Percentiles rank a stretch among this genome's conserved stretches.
Conservation (phyloP, 2,329 filamentous ascomycete species). For the Exophiala calicioides region DNA sequence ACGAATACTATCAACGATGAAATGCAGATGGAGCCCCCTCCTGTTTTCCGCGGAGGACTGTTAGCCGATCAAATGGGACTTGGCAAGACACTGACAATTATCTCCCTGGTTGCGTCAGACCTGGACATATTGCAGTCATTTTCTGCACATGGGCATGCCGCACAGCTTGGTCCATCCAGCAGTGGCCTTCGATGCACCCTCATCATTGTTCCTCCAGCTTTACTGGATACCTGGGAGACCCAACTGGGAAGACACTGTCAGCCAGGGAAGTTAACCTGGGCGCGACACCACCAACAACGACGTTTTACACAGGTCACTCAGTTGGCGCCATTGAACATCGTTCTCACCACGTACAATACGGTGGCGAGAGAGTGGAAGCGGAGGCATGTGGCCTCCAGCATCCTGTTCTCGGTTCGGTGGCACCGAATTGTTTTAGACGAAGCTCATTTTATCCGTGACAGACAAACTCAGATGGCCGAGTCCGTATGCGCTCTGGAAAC, state of each 20-base stretch:
- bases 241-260: conserved; percentile 34
- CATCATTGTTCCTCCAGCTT: conserved; percentile 42
- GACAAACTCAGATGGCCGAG: conserved; percentile 37
- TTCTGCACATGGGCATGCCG: not conserved
- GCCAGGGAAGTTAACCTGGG: conserved; percentile 15
- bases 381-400: not conserved
- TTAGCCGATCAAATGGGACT: conserved; percentile 52
- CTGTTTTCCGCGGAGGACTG: conserved; percentile 47
- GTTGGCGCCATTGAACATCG: conserved; percentile 34
- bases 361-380: conserved; percentile 41
- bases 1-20: conserved; percentile 37
- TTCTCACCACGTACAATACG: conserved; percentile 48
- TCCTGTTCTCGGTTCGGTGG: conserved; percentile 42
- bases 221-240: conserved; percentile 45
- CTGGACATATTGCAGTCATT: no score
- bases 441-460: conserved; percentile 47
- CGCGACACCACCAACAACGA: conserved; percentile 19
- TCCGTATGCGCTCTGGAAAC: conserved; percentile 44
- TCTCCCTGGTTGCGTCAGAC: conserved; percentile 43
- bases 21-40: conserved; percentile 36
- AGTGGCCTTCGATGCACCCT: conserved; percentile 29
- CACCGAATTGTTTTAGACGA: conserved; percentile 45
- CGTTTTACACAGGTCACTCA: not conserved
- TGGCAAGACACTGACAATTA: conserved; percentile 50
- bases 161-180: not conserved